Evolutionary conservation across 192 early-diverging fungal genomes (phyloP), one percentile per base, ranked within the genome.

Genomic region (Dissophora globulifera): DNA sequence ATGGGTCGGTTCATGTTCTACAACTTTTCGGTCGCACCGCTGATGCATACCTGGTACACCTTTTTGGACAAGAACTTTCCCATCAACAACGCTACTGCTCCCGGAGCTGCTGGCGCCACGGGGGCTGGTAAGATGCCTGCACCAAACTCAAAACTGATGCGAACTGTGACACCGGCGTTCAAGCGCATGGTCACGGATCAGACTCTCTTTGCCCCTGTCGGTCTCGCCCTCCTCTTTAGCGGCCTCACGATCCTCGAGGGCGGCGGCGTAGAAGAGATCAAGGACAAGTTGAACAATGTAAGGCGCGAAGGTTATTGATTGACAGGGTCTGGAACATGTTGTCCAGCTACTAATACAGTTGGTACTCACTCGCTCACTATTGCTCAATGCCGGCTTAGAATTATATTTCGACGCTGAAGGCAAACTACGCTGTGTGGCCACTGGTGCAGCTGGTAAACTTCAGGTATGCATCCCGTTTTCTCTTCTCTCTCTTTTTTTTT

Each of bases 351-450:
- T 13, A 38, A 38, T 38, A 38, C 35, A 9, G 35, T 9, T 43
- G 13, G 0, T 29, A 35, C 3, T 23, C 41, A 25, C n/a, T 3
- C 41, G 35, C 13, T 0, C 23, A 60, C 1, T 41, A 55, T 55
- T 15, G 12, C 30, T 19, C 22, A 23, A 48, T 49, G 29, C 15
- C 30, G 15, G n/a, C n/a, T 22, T 29, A 86, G 74, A 76, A 84
- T 22, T 93, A 85, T 67, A 12, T 80, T 51, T 78, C 88, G 0
- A 87, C 91, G 0, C 68, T 93, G 42, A 78, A 72, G 20, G 87
- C 89, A 0, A 93, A 93, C 47, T 93, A 93, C 61, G 81, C 81
- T 11, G 78, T 92, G 8, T 93, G 92, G 92, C 92, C 92, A 19
- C 64, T 82, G 3, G 92, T 91, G 12, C 92, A 93, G 72, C 65